phyloP scores from a whole-genome alignment of 805 yeast genomes.

The Barnettozyma botsteinii region DNA sequence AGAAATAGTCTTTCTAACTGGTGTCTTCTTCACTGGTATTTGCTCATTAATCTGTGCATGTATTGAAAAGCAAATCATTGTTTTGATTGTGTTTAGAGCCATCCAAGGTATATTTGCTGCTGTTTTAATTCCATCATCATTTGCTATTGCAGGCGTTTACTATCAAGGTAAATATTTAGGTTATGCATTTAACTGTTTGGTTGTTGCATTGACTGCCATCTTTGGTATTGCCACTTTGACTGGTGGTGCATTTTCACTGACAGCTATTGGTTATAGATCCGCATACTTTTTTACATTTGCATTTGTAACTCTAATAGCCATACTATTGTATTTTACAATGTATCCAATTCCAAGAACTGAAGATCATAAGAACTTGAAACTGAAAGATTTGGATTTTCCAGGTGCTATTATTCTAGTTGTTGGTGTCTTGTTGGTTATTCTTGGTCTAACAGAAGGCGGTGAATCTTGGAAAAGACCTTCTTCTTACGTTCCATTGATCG shows the following conservation, averaged over 20 bases:
- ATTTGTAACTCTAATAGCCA: conserved; percentile 16
- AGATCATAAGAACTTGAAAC: conserved; percentile 13
- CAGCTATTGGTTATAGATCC: conserved; percentile 35
- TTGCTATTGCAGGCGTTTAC: conserved; percentile 28
- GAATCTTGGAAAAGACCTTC: conserved; percentile 35
- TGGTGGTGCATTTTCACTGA: conserved; percentile 39
- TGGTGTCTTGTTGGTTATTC: conserved; percentile 33
- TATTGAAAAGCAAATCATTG: conserved; percentile 30
- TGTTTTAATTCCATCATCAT: conserved; percentile 34
- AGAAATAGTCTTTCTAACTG: conserved; percentile 21
- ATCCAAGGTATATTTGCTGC: conserved; percentile 42
- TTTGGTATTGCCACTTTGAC: conserved; percentile 36
- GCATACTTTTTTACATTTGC: conserved; percentile 36
- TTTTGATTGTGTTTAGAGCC: conserved; percentile 38
- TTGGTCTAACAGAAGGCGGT: conserved; percentile 43
- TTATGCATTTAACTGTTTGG: conserved; percentile 24
- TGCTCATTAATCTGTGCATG: conserved; percentile 32
- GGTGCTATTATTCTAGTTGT: conserved; percentile 30
- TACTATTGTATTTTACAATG: conserved; percentile 26
- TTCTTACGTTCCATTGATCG: conserved; percentile 36
- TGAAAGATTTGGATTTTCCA: conserved; percentile 31
- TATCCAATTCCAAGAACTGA: conserved; percentile 27
- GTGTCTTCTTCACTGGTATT: conserved; percentile 23
- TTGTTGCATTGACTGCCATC: conserved; percentile 25
- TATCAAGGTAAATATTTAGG: conserved; percentile 26